phyloP scores from a whole-genome alignment of 371 early-diverging fungal species.

The Capillidium rhysosporum region DNA sequence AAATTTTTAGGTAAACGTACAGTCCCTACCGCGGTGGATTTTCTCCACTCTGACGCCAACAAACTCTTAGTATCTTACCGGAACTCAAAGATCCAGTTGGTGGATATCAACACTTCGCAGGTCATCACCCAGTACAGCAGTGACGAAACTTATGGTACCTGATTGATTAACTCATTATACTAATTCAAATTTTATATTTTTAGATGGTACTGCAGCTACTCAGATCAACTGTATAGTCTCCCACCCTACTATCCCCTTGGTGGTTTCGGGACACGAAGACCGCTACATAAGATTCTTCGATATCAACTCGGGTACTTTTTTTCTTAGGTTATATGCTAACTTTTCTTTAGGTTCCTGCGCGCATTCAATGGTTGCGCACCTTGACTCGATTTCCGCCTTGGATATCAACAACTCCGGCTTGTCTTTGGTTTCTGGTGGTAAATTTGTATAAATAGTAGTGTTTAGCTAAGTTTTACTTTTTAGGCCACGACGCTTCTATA shows the following conservation, averaged over 20 bases:
- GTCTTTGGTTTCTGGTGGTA: slow-evolving; percentile 56
- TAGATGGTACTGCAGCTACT: slow-evolving; percentile 38
- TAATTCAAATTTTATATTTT: no score
- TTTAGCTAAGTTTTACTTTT: not conserved
- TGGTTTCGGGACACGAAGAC: slow-evolving; percentile 66
- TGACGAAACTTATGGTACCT: slow-evolving; percentile 35
- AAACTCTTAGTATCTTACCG: slow-evolving; percentile 43
- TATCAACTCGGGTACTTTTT: slow-evolving; percentile 30
- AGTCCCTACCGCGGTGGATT: slow-evolving; percentile 47
- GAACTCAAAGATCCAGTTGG: slow-evolving; percentile 39
- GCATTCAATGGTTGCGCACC: slow-evolving; percentile 41
- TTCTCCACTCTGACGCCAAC: slow-evolving; percentile 30
- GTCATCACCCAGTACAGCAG: slow-evolving; percentile 27
- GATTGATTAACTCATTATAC: not conserved
- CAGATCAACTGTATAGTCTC: slow-evolving; percentile 57
- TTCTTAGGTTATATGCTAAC: not conserved
- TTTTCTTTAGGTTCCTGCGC: slow-evolving; percentile 27
- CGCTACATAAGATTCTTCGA: slow-evolving; percentile 56
- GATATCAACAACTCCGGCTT: slow-evolving; percentile 46
- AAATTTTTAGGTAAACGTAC: slow-evolving; percentile 9
- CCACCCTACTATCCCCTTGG: slow-evolving; percentile 52
- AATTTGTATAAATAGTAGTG: not conserved
- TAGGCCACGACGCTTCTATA: slow-evolving; percentile 62
- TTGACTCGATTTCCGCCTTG: slow-evolving; percentile 43
- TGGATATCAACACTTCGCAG: slow-evolving; percentile 59